A percentile compares a stretch with the other conserved stretches of the same genome.
Evolutionary conservation across 306 rosid species (phyloP).

Genomic region (Citrullus colocynthis): DNA sequence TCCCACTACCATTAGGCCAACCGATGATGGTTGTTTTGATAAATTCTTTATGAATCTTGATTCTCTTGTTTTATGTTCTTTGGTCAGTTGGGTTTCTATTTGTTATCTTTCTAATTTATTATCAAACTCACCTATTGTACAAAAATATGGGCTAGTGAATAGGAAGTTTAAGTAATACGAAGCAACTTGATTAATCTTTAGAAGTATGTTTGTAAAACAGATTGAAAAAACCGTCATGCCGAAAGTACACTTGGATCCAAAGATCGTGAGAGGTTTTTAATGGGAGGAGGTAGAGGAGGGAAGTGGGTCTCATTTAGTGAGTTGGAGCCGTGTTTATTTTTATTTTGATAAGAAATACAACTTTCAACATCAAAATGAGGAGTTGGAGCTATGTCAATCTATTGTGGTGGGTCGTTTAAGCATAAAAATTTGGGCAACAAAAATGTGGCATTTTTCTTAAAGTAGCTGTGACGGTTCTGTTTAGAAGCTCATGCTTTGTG

Average conservation of each 20-base stretch:
- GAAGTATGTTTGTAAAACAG: background rate
- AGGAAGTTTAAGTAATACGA: background rate
- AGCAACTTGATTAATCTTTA: background rate
- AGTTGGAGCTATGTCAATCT: background rate
- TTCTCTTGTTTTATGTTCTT: background rate
- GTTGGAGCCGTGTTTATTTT: background rate
- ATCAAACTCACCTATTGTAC: background rate
- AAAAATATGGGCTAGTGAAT: background rate
- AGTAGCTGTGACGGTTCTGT: background rate
- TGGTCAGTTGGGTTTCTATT: background rate
- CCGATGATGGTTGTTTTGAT: no score
- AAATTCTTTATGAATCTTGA: background rate
- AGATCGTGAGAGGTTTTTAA: background rate
- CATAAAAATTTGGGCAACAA: background rate
- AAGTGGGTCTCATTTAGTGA: background rate
- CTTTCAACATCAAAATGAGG: background rate
- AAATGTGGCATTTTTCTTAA: background rate
- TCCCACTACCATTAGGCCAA: no score
- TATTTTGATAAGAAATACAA: no score
- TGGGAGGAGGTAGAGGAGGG: background rate
- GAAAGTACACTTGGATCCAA: background rate
- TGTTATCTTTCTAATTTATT: background rate
- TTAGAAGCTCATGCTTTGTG: background rate
- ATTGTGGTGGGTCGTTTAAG: background rate
- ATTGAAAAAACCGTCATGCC: background rate